A percentile compares a stretch with the other conserved stretches of the same genome.
phyloP scores from a whole-genome alignment of 257 asterid genomes.

The Nicotiana tomentosiformis region DNA sequence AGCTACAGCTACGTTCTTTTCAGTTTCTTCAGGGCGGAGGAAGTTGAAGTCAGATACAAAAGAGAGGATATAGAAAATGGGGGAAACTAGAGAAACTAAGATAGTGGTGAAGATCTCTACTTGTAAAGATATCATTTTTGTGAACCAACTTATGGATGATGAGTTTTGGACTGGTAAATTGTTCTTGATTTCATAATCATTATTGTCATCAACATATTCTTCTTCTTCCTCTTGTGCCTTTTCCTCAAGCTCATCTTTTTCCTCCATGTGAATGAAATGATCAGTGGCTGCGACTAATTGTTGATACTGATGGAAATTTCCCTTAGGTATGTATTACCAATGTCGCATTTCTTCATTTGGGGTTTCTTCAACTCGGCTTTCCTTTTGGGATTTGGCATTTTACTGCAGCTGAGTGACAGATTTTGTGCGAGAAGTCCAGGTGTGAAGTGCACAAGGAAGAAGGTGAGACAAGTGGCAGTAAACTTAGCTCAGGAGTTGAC shows the following conservation, averaged over 20 bases:
- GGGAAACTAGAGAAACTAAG: background rate
- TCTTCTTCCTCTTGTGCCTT: background rate
- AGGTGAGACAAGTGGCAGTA: conserved; percentile 2
- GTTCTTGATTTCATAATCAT: background rate
- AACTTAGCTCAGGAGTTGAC: background rate
- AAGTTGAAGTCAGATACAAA: background rate
- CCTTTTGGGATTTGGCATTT: background rate
- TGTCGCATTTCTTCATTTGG: background rate
- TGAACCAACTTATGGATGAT: conserved; percentile 5
- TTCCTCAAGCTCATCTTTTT: background rate
- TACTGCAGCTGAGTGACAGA: background rate
- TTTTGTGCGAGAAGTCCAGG: background rate
- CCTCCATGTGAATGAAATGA: background rate
- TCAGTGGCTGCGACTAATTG: background rate
- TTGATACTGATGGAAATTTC: background rate
- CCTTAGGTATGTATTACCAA: background rate
- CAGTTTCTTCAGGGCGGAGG: background rate
- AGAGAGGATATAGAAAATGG: conserved; percentile 2
- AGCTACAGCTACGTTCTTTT: background rate
- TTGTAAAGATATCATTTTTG: conserved; percentile 4
- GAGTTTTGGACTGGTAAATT: background rate
- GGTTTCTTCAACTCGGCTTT: background rate
- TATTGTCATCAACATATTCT: background rate
- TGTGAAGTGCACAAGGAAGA: background rate
- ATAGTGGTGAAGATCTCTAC: background rate